phyloP scores from a whole-genome alignment of 768 basidiomycete genomes.

The Flagelloscypha sp. region DNA sequence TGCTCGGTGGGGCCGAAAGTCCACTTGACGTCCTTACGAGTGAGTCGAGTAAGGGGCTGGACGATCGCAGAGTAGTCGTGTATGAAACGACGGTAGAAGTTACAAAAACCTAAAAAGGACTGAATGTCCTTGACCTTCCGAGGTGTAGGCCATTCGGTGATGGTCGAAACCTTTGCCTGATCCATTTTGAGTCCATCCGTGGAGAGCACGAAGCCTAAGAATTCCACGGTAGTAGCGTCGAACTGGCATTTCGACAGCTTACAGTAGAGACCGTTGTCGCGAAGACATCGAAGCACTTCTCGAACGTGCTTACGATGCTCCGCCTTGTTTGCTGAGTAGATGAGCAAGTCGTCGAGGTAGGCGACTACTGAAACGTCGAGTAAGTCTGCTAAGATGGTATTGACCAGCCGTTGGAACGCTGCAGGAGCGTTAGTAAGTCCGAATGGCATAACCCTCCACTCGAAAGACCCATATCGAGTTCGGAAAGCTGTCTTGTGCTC shows the following conservation, averaged over 20 bases:
- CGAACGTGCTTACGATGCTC: slow-evolving; percentile 27
- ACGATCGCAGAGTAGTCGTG: slow-evolving; percentile 23
- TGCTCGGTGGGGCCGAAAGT: slow-evolving; percentile 10
- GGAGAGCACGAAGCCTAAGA: slow-evolving; percentile 31
- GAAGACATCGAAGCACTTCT: slow-evolving; percentile 24
- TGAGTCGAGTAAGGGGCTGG: slow-evolving; percentile 20
- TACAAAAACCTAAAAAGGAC: slow-evolving; percentile 35
- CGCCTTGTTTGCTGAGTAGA: slow-evolving; percentile 27
- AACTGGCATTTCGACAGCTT: slow-evolving; percentile 36
- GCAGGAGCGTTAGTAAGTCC: slow-evolving; percentile 32
- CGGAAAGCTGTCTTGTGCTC: slow-evolving; percentile 32
- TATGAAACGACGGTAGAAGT: slow-evolving; percentile 38
- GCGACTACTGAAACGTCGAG: slow-evolving; percentile 31
- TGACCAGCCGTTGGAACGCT: slow-evolving; percentile 34
- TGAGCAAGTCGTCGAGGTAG: slow-evolving; percentile 37
- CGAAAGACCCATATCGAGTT: slow-evolving; percentile 23
- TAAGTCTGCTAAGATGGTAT: slow-evolving; percentile 28
- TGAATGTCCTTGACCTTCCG: slow-evolving; percentile 23
- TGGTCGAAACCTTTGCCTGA: slow-evolving; percentile 26
- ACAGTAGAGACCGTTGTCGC: slow-evolving; percentile 20
- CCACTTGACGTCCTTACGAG: slow-evolving; percentile 15
- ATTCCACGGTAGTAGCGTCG: slow-evolving; percentile 26
- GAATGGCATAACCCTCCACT: slow-evolving; percentile 28
- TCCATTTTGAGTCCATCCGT: slow-evolving; percentile 27
- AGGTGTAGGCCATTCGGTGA: slow-evolving; percentile 30